Percentiles rank a stretch among this genome's conserved stretches.
phyloP scores from a whole-genome alignment of 1,139 yeast genomes.

The Protomyces gravidus region DNA sequence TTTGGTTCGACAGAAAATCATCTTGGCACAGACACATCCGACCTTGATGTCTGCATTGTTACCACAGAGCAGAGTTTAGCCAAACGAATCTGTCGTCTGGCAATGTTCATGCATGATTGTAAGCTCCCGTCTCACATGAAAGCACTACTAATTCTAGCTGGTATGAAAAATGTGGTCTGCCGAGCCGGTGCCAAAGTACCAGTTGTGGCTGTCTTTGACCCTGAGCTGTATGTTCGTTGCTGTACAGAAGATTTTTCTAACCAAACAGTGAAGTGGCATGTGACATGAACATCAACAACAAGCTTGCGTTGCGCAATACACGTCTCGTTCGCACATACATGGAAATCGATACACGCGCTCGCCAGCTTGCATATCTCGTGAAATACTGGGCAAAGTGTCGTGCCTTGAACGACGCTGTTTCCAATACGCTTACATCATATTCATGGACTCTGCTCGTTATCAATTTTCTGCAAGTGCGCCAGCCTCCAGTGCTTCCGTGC shows the following conservation, averaged over 20 bases:
- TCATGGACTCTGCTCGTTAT: constrained; percentile 37
- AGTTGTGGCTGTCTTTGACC: constrained; percentile 37
- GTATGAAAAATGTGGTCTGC: constrained; percentile 36
- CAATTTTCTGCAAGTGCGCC: constrained; percentile 35
- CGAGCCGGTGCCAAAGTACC: constrained; percentile 37
- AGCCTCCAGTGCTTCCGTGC: constrained; percentile 36
- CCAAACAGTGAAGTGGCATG: constrained; percentile 31
- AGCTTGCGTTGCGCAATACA: constrained; percentile 36
- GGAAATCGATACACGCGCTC: constrained; percentile 36
- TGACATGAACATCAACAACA: constrained; percentile 37
- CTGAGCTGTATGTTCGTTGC: constrained; percentile 29
- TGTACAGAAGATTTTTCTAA: not conserved
- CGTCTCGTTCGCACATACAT: constrained; percentile 36
- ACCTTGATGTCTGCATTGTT: constrained; percentile 36
- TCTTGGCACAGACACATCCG: constrained; percentile 35
- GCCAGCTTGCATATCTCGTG: constrained; percentile 36
- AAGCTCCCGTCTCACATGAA: not conserved
- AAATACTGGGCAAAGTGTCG: constrained; percentile 38
- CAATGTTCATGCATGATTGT: constrained; percentile 33
- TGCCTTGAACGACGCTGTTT: constrained; percentile 35
- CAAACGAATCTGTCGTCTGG: constrained; percentile 32
- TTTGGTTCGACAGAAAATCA: constrained; percentile 36
- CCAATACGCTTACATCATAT: constrained; percentile 36
- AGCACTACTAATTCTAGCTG: constrained; percentile 26
- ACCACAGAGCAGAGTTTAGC: constrained; percentile 20